Percentiles rank a stretch among this genome's conserved stretches.
These are phyloP conservation scores for Penicillium daleae DNA, from an alignment of 495 filamentous ascomycete genomes.

Conservation along the genomic window DNA sequence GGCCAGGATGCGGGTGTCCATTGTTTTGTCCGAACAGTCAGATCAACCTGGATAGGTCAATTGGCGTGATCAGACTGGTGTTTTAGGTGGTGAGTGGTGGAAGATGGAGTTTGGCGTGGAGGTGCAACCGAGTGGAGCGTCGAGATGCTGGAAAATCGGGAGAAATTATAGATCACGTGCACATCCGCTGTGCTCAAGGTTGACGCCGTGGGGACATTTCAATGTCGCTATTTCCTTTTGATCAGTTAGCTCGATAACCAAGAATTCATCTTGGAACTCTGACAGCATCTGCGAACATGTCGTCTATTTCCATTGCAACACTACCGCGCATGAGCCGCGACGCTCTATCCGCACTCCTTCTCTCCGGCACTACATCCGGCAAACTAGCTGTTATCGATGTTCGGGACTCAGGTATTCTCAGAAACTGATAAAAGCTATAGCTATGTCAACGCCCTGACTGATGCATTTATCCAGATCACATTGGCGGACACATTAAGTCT, in stretches of 20 bases:
- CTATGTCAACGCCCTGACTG: background rate
- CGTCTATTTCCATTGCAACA: slow-evolving; percentile 57
- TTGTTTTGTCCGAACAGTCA: slow-evolving; percentile 20
- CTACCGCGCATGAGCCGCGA: slow-evolving; percentile 68
- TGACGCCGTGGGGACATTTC: background rate
- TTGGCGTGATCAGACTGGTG: slow-evolving; percentile 1
- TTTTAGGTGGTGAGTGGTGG: slow-evolving; percentile 1
- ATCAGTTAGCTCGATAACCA: background rate
- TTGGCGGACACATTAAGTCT: slow-evolving; percentile 84
- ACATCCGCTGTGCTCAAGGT: slow-evolving; percentile 2
- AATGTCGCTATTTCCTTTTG: background rate
- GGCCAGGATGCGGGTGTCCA: slow-evolving; percentile 43
- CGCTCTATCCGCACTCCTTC: slow-evolving; percentile 58
- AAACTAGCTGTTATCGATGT: slow-evolving; percentile 84
- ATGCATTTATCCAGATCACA: slow-evolving; percentile 62
- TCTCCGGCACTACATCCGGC: slow-evolving; percentile 35
- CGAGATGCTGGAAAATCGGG: slow-evolving; percentile 26
- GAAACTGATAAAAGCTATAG: background rate
- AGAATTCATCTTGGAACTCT: background rate
- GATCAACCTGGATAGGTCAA: slow-evolving; percentile 6
- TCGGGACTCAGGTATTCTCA: slow-evolving; percentile 69
- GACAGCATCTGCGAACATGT: slow-evolving; percentile 46
- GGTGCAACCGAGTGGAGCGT: slow-evolving; percentile 7
- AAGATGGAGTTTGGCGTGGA: slow-evolving; percentile 15
- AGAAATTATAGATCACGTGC: slow-evolving; percentile 36